These are phyloP conservation scores for Dactylellina haptotyla DNA, from an alignment of 2,329 filamentous ascomycete species.

Conservation along the genomic window DNA sequence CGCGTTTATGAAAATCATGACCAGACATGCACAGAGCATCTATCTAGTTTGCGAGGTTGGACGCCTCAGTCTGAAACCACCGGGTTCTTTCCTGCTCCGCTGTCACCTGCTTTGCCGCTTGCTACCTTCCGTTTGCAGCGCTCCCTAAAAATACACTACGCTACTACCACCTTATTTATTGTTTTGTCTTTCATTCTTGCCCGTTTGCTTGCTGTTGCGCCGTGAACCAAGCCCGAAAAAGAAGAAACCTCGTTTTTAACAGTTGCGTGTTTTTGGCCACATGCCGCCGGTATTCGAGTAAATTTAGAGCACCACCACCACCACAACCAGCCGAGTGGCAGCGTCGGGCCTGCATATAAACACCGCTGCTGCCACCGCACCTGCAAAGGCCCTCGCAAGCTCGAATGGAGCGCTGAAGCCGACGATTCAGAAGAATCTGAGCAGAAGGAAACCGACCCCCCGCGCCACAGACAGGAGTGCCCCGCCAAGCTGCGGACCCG, in stretches of 20 bases:
- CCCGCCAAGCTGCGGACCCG: neutral
- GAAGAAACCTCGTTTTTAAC: neutral
- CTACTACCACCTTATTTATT: no score
- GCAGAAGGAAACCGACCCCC: neutral
- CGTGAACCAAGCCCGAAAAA: no score
- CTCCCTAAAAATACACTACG: conserved; percentile 2
- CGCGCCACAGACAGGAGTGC: neutral
- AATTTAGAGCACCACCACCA: conserved; percentile 28
- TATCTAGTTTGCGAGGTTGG: neutral
- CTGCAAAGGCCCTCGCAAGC: neutral
- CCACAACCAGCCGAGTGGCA: neutral
- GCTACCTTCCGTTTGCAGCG: conserved; percentile 1
- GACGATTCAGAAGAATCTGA: neutral
- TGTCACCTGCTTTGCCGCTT: neutral
- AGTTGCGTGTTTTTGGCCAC: conserved; percentile 9
- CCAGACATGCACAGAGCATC: no score
- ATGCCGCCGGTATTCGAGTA: conserved; percentile 15
- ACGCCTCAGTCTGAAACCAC: neutral
- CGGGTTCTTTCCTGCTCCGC: neutral
- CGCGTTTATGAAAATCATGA: neutral
- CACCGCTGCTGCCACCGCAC: conserved; percentile 7
- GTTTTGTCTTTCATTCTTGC: neutral
- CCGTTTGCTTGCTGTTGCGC: neutral
- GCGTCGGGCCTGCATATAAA: conserved; percentile 12
- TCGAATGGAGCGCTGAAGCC: no score